Conservation (phyloP, 306 rosid species). For the Rosa persica region DNA sequence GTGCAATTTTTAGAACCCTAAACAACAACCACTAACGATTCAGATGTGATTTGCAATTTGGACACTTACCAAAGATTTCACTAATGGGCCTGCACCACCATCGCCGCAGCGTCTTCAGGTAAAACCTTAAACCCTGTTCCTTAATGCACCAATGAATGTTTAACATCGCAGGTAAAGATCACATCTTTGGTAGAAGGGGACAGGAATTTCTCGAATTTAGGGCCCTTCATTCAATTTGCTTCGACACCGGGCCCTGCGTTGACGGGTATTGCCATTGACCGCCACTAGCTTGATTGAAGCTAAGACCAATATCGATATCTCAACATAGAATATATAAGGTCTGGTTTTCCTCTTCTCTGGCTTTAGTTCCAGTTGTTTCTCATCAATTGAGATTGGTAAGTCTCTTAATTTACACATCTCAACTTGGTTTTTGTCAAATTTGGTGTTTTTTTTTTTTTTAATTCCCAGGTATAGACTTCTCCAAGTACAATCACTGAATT, state of each 20-base stretch:
- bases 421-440: neutral
- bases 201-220: neutral
- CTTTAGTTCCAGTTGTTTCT: neutral
- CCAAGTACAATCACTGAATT: neutral
- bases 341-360: neutral
- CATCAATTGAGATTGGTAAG: neutral
- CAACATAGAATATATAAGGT: neutral
- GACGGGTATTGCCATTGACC: neutral
- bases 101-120: conserved; percentile 7
- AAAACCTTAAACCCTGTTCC: neutral
- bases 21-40: neutral
- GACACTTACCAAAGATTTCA: neutral
- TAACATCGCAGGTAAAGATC: neutral
- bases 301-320: neutral
- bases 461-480: neutral
- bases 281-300: neutral
- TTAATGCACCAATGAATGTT: neutral
- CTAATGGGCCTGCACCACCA: neutral
- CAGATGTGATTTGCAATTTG: neutral
- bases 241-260: neutral
- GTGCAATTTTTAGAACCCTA: neutral
- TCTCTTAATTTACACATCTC: neutral
- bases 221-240: neutral
- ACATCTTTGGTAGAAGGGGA: neutral
- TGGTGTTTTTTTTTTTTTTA: neutral